Evolutionary conservation across 2,329 filamentous ascomycete genomes (phyloP).

Genomic region (Rhinocladiella similis): DNA sequence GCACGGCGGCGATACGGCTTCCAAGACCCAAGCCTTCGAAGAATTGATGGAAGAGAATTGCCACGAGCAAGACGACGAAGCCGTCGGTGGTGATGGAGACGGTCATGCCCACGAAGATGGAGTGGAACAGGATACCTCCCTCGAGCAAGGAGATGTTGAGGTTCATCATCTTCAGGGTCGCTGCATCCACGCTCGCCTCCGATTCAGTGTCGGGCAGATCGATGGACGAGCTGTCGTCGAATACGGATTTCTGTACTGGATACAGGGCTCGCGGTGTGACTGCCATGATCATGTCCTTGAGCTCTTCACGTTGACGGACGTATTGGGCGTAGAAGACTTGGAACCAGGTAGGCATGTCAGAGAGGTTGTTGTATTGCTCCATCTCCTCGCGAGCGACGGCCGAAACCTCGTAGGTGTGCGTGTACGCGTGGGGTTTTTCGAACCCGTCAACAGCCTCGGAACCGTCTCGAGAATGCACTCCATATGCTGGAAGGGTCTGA

Average conservation of each 20-base stretch:
- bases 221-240: background rate
- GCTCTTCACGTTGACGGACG: conserved; percentile 60
- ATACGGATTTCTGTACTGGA: background rate
- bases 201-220: conserved; percentile 35
- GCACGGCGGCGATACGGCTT: conserved; percentile 73
- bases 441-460: background rate
- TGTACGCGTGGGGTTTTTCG: conserved; percentile 2
- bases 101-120: conserved; percentile 82
- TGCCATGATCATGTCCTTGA: conserved; percentile 53
- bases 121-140: conserved; percentile 80
- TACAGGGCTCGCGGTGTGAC: conserved; percentile 1
- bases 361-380: conserved; percentile 54
- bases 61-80: conserved; percentile 75
- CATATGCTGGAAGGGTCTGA: background rate
- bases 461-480: background rate
- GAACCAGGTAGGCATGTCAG: conserved; percentile 66
- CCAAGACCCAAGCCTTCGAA: conserved; percentile 87
- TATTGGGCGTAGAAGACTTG: conserved; percentile 62
- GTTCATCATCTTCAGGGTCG: conserved; percentile 17
- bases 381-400: conserved; percentile 5
- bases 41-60: conserved; percentile 80
- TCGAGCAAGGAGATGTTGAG: conserved; percentile 67
- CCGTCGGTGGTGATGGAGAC: conserved; percentile 73
- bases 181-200: background rate
- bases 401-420: conserved; percentile 1